Percentiles rank a stretch among this genome's conserved stretches.
These are phyloP conservation scores for Eimeria sp. DNA, from an alignment of 169 alveolate genomes.

Conservation along the genomic window DNA sequence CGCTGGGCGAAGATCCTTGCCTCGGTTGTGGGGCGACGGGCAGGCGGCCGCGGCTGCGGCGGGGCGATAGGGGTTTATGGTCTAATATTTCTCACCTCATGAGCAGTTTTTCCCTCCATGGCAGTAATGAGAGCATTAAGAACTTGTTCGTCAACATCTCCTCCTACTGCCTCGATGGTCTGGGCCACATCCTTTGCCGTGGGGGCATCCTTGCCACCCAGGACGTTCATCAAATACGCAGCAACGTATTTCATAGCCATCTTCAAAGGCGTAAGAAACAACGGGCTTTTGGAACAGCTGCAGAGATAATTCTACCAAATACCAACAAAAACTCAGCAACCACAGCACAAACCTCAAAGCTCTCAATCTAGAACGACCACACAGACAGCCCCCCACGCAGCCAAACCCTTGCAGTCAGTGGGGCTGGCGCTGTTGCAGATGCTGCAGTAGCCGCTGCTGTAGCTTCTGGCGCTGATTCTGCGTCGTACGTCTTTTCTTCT, in stretches of 20 bases:
- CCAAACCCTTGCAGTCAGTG: no score
- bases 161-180: constrained; percentile 87
- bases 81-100: constrained; percentile 83
- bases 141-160: constrained; percentile 84
- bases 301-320: neutral
- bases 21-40: neutral
- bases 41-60: neutral
- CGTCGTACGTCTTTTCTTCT: no score
- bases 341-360: no score
- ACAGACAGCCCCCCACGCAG: no score
- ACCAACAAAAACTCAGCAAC: no score
- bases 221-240: constrained; percentile 88
- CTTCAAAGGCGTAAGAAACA: neutral
- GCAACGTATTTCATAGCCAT: constrained; percentile 90
- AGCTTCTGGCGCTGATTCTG: no score
- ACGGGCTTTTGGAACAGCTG: no score
- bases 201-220: constrained; percentile 88
- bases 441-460: no score
- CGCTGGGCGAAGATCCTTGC: neutral
- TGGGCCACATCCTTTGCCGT: constrained; percentile 83
- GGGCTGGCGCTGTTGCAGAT: no score
- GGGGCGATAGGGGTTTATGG: neutral
- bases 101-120: constrained; percentile 86
- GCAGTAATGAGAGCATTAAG: constrained; percentile 80
- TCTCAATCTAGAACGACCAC: no score